phyloP scores from a whole-genome alignment of 192 early-diverging fungal genomes.

The Coemansia sp. region DNA sequence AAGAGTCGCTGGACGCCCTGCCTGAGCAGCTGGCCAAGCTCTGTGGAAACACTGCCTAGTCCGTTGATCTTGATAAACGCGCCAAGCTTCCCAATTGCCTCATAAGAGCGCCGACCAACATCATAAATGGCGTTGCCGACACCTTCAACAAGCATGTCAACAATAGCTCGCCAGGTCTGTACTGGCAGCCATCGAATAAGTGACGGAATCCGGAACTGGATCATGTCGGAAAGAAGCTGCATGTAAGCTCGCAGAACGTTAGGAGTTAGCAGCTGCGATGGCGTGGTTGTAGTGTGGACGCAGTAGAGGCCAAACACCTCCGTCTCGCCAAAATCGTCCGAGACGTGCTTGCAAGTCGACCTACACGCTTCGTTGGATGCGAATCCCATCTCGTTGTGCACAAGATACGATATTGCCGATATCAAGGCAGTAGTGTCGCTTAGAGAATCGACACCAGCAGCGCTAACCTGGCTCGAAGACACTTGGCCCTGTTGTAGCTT shows the following conservation, averaged over 20 bases:
- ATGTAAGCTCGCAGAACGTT: conserved; percentile 38
- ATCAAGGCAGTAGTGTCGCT: conserved; percentile 24
- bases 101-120: conserved; percentile 42
- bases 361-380: conserved; percentile 24
- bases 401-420: conserved; percentile 29
- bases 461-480: neutral
- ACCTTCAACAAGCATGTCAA: conserved; percentile 32
- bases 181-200: conserved; percentile 43
- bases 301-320: conserved; percentile 46
- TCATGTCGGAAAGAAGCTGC: conserved; percentile 43
- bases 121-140: conserved; percentile 40
- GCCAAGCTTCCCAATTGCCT: conserved; percentile 42
- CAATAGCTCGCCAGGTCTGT: conserved; percentile 17
- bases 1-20: conserved; percentile 29
- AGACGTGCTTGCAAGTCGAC: conserved; percentile 17
- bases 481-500: neutral
- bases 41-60: conserved; percentile 3
- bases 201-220: conserved; percentile 41
- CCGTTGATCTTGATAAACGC: conserved; percentile 37
- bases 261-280: conserved; percentile 25
- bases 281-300: conserved; percentile 24
- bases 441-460: conserved; percentile 23
- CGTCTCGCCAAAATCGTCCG: conserved; percentile 45
- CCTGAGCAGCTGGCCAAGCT: conserved; percentile 19
- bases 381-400: conserved; percentile 48